Conservation (phyloP, 306 rosid species). For the Sesbania bispinosa region DNA sequence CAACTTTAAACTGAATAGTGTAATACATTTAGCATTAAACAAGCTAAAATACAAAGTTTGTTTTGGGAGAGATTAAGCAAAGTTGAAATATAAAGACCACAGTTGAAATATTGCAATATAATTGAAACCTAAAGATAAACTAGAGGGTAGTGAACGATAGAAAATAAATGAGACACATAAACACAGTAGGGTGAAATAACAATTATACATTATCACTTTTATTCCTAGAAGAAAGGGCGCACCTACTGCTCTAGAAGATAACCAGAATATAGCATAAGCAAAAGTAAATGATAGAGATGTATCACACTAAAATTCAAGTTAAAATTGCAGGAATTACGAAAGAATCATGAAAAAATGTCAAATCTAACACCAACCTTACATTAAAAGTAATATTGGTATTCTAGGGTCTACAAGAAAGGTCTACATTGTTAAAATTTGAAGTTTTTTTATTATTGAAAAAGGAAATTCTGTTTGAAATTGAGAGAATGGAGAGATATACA, state of each 20-base stretch:
- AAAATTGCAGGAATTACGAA: not conserved
- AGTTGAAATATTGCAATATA: not conserved
- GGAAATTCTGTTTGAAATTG: not conserved
- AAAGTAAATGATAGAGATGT: not conserved
- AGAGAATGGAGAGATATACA: not conserved
- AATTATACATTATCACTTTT: too few relatives aligned
- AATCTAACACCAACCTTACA: not conserved
- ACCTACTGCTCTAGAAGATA: not conserved
- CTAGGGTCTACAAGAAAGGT: not conserved
- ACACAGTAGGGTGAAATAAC: too few relatives aligned
- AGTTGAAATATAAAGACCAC: not conserved
- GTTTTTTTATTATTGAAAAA: not conserved
- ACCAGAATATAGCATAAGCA: not conserved
- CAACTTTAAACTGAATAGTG: not conserved
- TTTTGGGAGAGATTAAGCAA: not conserved
- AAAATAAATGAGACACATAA: not conserved
- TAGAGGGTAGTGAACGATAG: not conserved
- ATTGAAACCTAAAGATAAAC: not conserved
- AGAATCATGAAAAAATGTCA: not conserved
- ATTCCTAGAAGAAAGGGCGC: too few relatives aligned
- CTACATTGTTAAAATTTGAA: not conserved
- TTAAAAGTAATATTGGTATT: not conserved
- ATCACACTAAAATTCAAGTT: not conserved
- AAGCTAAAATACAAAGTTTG: too few relatives aligned
- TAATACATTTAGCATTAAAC: not conserved